phyloP scores from a whole-genome alignment of 768 basidiomycete genomes.

The Lentinula boryana region DNA sequence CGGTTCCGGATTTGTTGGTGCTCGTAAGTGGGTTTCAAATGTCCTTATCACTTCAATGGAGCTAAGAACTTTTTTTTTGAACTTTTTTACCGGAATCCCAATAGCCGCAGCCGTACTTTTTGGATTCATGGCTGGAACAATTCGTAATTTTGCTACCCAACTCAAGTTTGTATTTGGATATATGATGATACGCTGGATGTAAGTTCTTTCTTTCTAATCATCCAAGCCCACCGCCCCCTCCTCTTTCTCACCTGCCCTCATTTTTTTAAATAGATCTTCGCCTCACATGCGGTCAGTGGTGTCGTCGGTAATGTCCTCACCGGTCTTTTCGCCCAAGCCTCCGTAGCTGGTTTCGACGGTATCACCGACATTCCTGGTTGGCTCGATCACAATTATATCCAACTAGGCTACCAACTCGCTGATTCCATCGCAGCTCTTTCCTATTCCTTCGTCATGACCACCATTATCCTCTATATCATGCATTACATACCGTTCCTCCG shows the following conservation, averaged over 20 bases:
- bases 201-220: no score
- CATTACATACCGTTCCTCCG: conserved; percentile 78
- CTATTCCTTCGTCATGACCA: conserved; percentile 62
- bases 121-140: conserved; percentile 75
- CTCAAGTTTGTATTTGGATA: conserved; percentile 78
- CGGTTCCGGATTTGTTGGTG: conserved; percentile 74
- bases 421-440: conserved; percentile 59
- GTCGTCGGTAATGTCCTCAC: conserved; percentile 80
- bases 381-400: conserved; percentile 76
- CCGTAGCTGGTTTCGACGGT: conserved; percentile 79
- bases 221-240: not conserved
- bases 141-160: conserved; percentile 92
- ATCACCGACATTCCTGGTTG: conserved; percentile 63
- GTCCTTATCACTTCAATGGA: not conserved
- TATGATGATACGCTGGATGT: conserved; percentile 82
- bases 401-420: conserved; percentile 83
- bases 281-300: conserved; percentile 76
- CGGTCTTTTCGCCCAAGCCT: conserved; percentile 79
- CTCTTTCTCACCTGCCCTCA: not conserved
- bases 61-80: no score
- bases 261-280: conserved; percentile 80
- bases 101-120: conserved; percentile 80
- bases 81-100: no score
- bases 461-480: conserved; percentile 83
- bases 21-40: conserved; percentile 51